Evolutionary conservation across 108 stramenopile genomes (phyloP).

Genomic region (Skeletonema tropicum): DNA sequence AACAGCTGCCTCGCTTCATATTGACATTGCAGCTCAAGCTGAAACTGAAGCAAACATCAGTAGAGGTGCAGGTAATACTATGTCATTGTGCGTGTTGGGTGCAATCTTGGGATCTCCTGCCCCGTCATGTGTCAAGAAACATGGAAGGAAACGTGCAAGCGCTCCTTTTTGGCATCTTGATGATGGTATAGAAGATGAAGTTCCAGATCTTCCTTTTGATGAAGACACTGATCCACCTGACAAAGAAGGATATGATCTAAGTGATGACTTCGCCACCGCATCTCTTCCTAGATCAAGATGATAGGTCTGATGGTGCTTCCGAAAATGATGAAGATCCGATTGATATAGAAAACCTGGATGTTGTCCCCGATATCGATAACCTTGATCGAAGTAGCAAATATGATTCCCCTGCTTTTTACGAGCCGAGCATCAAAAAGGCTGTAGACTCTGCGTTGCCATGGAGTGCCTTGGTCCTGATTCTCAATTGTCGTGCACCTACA

Average conservation of each 20-base stretch:
- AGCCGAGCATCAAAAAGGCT: not conserved
- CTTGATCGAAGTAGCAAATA: not conserved
- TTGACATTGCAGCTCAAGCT: too few relatives aligned
- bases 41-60: not conserved
- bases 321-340: not conserved
- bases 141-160: not conserved
- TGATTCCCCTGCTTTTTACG: not conserved
- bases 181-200: not conserved
- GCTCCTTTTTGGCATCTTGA: not conserved
- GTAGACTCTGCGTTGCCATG: not conserved
- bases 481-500: not conserved
- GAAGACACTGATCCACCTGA: not conserved
- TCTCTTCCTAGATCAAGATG: not conserved
- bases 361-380: not conserved
- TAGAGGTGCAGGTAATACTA: not conserved
- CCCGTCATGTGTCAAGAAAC: slow-evolving; percentile 1
- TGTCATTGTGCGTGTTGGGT: not conserved
- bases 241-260: too few relatives aligned
- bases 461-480: not conserved
- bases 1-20: too few relatives aligned
- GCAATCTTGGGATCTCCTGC: slow-evolving; percentile 2
- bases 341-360: not conserved
- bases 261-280: not conserved
- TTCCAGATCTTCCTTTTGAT: not conserved
- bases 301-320: not conserved